These are phyloP conservation scores for Helotiales sp. DNA, from an alignment of 2,329 filamentous ascomycete species.

Conservation along the genomic window DNA sequence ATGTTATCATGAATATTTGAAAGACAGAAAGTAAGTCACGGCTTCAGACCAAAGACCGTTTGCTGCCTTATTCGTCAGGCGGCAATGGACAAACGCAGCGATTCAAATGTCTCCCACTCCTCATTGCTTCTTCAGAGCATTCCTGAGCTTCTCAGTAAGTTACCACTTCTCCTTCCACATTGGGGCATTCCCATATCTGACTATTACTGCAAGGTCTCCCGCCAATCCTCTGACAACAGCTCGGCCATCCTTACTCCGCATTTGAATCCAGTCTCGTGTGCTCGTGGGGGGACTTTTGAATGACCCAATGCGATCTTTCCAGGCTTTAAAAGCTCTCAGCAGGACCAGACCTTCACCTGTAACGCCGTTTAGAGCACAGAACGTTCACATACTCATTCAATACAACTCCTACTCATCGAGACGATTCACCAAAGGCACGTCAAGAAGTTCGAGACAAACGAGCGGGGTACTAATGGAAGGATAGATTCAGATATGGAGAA, in stretches of 20 bases:
- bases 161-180: background rate
- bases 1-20: background rate
- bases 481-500: constrained; percentile 61
- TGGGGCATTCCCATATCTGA: background rate
- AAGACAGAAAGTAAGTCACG: background rate
- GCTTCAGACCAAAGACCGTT: background rate
- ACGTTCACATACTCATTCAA: constrained; percentile 25
- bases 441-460: constrained; percentile 3
- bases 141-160: background rate
- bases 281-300: constrained; percentile 9
- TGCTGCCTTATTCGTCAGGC: background rate
- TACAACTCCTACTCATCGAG: constrained; percentile 22
- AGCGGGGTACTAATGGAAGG: constrained; percentile 6
- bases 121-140: background rate
- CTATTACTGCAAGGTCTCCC: background rate
- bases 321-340: constrained; percentile 23
- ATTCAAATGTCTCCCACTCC: background rate
- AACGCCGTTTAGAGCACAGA: constrained; percentile 16
- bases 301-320: constrained; percentile 30
- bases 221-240: constrained; percentile 5
- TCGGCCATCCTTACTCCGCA: constrained; percentile 5
- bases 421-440: constrained; percentile 7
- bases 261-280: constrained; percentile 6
- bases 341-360: constrained; percentile 9
- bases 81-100: too few species aligned